Evolutionary conservation across 179 eudicot genomes (phyloP).

Genomic region (Silene coronaria): DNA sequence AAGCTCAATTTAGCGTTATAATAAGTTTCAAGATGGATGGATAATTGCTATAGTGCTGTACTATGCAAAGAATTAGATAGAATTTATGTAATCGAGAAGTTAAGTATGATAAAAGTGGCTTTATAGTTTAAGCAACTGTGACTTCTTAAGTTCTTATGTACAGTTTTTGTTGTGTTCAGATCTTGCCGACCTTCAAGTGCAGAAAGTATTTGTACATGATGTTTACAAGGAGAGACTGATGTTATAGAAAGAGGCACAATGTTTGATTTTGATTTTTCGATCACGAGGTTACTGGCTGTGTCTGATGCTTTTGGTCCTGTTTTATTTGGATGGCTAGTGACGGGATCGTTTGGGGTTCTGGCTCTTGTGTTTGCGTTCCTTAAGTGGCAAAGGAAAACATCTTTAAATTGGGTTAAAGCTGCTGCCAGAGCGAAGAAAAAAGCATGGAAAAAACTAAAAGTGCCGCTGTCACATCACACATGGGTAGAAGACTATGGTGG

Average conservation of each 20-base stretch:
- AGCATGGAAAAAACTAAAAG: conserved; percentile 65
- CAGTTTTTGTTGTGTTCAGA: conserved; percentile 13
- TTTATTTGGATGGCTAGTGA: conserved; percentile 66
- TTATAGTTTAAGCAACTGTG: background rate
- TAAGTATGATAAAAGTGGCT: background rate
- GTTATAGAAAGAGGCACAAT: conserved; percentile 28
- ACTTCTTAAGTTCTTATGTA: conserved; percentile 3
- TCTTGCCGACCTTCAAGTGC: background rate
- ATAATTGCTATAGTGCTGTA: too few relatives aligned
- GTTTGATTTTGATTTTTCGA: conserved; percentile 43
- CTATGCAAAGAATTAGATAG: background rate
- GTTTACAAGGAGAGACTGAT: conserved; percentile 14
- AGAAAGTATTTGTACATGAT: background rate
- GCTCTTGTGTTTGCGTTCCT: conserved; percentile 58
- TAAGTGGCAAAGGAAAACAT: conserved; percentile 65
- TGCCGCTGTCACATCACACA: conserved; percentile 65
- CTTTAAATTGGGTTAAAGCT: conserved; percentile 85
- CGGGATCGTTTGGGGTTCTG: conserved; percentile 64
- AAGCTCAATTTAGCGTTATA: background rate
- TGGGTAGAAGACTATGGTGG: conserved; percentile 70
- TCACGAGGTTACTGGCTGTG: conserved; percentile 42
- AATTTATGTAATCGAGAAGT: background rate
- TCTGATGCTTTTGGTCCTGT: conserved; percentile 47
- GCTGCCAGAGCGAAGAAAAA: conserved; percentile 77
- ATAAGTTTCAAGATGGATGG: background rate